phyloP scores from a whole-genome alignment of 768 basidiomycete genomes.

The Lepiota subincarnata region DNA sequence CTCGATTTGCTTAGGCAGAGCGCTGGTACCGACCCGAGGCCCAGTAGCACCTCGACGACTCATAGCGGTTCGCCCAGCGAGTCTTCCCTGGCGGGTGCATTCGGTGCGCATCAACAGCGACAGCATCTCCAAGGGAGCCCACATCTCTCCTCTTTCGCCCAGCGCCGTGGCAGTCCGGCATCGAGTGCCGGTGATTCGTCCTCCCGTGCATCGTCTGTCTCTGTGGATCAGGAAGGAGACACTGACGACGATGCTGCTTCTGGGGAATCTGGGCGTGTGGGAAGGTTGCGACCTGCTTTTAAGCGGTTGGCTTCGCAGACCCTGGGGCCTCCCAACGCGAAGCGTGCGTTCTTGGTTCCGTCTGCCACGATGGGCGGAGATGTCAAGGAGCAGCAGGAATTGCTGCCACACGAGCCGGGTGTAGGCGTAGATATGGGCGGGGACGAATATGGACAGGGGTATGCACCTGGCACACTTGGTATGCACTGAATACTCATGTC shows the following conservation, averaged over 20 bases:
- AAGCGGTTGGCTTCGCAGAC: slow-evolving; percentile 74
- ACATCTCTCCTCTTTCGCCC: slow-evolving; percentile 20
- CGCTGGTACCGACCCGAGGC: slow-evolving; percentile 11
- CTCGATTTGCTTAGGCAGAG: background rate
- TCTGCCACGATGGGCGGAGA: too few relatives aligned
- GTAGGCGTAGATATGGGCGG: too few relatives aligned
- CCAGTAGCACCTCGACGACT: slow-evolving; percentile 22
- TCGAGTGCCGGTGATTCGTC: slow-evolving; percentile 13
- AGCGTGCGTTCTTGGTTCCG: slow-evolving; percentile 20
- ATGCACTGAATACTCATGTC: too few relatives aligned
- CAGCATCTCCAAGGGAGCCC: slow-evolving; percentile 6
- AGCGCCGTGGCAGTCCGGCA: slow-evolving; percentile 21
- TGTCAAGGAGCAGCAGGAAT: too few relatives aligned
- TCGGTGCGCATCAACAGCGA: slow-evolving; percentile 21
- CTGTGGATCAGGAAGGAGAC: slow-evolving; percentile 23
- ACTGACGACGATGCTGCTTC: slow-evolving; percentile 14
- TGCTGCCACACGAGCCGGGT: too few relatives aligned
- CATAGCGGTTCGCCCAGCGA: slow-evolving; percentile 29
- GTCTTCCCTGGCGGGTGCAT: slow-evolving; percentile 39
- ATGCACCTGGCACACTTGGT: too few relatives aligned
- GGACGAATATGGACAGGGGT: too few relatives aligned
- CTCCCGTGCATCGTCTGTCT: slow-evolving; percentile 28
- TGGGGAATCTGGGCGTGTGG: slow-evolving; percentile 21
- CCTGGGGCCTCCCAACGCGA: slow-evolving; percentile 54
- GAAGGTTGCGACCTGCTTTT: slow-evolving; percentile 53